These are phyloP conservation scores for Trametes sanguinea DNA, from an alignment of 768 basidiomycete species.

Conservation along the genomic window DNA sequence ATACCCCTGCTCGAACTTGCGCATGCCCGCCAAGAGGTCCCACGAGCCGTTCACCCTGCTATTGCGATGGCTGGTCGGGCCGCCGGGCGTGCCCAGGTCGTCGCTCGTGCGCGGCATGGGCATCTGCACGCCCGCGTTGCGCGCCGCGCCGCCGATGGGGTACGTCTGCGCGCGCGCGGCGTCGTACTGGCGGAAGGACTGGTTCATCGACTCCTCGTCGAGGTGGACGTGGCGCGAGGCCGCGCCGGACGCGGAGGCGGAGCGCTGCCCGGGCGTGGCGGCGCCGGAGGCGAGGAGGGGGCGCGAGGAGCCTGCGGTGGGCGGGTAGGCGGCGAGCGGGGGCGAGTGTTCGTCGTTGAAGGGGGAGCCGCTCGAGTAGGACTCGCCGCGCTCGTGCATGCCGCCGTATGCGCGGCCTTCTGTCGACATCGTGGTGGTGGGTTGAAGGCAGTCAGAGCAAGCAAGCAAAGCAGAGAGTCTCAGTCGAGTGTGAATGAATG, in stretches of 20 bases:
- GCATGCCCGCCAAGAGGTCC: slow-evolving; percentile 52
- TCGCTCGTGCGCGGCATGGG: slow-evolving; percentile 13
- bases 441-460: not conserved
- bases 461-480: too few species aligned
- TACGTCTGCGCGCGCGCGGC: slow-evolving; percentile 26
- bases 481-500: not conserved
- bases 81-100: not conserved
- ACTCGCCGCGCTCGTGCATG: slow-evolving; percentile 15
- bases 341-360: slow-evolving; percentile 14
- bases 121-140: not conserved
- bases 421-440: not conserved
- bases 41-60: slow-evolving; percentile 42
- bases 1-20: slow-evolving; percentile 55
- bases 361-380: slow-evolving; percentile 14
- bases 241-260: not conserved
- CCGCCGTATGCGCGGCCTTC: slow-evolving; percentile 20
- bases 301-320: slow-evolving; percentile 1
- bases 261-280: not conserved
- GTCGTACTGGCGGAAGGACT: slow-evolving; percentile 27
- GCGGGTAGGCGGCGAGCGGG: slow-evolving; percentile 6
- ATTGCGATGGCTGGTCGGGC: slow-evolving; percentile 6
- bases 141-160: slow-evolving; percentile 10
- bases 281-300: slow-evolving; percentile 9
- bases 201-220: slow-evolving; percentile 12
- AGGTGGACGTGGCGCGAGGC: slow-evolving; percentile 7